Base-by-base conservation (phyloP, 306 rosid species). In the Begonia peltatifolia region DNA sequence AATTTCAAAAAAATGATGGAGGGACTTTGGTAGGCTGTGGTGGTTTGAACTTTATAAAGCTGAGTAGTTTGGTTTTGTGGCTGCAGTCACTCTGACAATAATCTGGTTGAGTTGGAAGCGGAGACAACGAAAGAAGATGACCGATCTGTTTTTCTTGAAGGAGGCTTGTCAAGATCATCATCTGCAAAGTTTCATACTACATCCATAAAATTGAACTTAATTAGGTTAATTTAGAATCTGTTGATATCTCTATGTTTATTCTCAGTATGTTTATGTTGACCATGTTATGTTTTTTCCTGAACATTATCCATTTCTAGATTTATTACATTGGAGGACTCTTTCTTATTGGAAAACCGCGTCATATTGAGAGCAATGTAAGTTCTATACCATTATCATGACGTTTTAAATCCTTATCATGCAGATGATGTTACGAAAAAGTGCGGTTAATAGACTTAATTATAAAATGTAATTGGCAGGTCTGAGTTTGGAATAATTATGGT, bases 301-400 rank as follows among this genome's bases (percentile, higher is more conserved):
- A 46, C 57, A 55, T 59, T 55, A 56, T 64, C 44, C 57, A 49
- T 54, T 65, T 65, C 43, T 69, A 92, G 99, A 86, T 92, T 92
- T 71, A 52, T 86, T 68, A 81, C 93, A 30, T 70, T 92, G 94
- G 99, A 92, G 49, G 99, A 86, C 46, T 69, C 84, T 22, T 86
- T 92, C 78, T 76, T 86, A 70, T 73, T 92, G 38, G 94, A 92
- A 74, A 77, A 92, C 64, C 78, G 99, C 61, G 67, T 77, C 55
- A 86, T 74, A 30, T 73, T 92, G 68, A 83, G 99, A 73, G 93
- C 95, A 66, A 76, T 92, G 99, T 92, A 79, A 71, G 96, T 81
- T 11, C 18, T 41, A 42, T 42, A 30, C 3, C 38, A 30, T 30
- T 30, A 30, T 30, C 38, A 30, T 30, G 38, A 79, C 70, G 96